Conservation (phyloP, 352 stramenopile species). For the Phytophthora fragariaefolia region DNA sequence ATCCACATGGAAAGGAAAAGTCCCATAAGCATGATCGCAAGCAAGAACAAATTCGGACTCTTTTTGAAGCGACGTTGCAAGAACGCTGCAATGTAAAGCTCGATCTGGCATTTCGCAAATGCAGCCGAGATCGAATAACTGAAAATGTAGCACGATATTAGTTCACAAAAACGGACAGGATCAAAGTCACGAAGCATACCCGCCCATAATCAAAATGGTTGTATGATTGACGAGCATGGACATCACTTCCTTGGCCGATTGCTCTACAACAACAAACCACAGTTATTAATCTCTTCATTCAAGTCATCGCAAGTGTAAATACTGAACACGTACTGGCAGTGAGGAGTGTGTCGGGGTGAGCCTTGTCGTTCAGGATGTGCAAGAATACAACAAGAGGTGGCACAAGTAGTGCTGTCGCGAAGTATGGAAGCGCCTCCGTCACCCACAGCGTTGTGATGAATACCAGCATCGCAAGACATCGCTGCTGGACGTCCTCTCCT, state of each 20-base stretch:
- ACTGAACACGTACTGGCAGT: conserved; percentile 63
- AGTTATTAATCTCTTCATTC: not conserved
- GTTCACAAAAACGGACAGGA: no score
- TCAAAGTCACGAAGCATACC: conserved; percentile 47
- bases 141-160: conserved; percentile 1
- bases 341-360: conserved; percentile 69
- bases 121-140: conserved; percentile 90
- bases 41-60: conserved; percentile 88
- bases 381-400: conserved; percentile 90
- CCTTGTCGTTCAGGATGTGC: conserved; percentile 88
- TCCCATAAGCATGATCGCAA: conserved; percentile 94
- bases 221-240: conserved; percentile 92
- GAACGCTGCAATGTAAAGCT: conserved; percentile 91
- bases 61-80: conserved; percentile 92
- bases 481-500: conserved; percentile 84
- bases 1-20: conserved; percentile 95
- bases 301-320: not conserved
- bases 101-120: conserved; percentile 93
- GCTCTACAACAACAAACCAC: conserved; percentile 39
- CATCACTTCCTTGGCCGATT: conserved; percentile 90
- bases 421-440: conserved; percentile 92
- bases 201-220: conserved; percentile 93
- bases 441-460: conserved; percentile 92
- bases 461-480: conserved; percentile 90
- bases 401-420: conserved; percentile 90